Evolutionary conservation across 345 rosid genomes (phyloP).

Genomic region (Carallia pectinifolia): DNA sequence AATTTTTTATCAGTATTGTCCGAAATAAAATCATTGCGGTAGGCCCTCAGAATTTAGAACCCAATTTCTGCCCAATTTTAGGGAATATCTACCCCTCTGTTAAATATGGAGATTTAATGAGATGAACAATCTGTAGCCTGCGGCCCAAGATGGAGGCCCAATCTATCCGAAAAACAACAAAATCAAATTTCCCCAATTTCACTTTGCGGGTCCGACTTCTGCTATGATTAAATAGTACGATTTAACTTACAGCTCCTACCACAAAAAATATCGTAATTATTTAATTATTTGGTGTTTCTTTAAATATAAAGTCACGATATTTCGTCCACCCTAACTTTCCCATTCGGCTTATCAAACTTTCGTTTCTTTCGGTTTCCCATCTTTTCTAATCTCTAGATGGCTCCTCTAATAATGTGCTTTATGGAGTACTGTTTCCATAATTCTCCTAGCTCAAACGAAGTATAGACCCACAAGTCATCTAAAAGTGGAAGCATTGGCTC

Average conservation of each 20-base stretch:
- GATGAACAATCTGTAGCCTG: neutral
- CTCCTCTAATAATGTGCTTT: neutral
- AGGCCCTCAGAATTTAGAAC: neutral
- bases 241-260: no score
- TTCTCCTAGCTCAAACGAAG: neutral
- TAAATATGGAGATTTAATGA: neutral
- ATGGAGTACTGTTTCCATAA: no score
- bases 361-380: neutral
- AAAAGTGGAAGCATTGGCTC: neutral
- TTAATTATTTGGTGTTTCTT: no score
- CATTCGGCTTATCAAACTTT: neutral
- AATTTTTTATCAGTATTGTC: neutral
- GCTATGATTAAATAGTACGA: no score
- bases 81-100: neutral
- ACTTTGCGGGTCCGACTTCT: no score
- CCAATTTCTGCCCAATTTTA: neutral
- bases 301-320: no score
- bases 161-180: neutral
- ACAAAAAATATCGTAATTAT: no score
- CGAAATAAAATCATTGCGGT: neutral
- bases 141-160: constrained; percentile 8
- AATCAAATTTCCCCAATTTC: neutral
- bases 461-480: no score
- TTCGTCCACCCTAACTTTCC: no score
- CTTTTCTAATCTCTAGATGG: neutral